A percentile compares a stretch with the other conserved stretches of the same genome.
Conservation (phyloP, 768 basidiomycete species). For the Suillus lakei region DNA sequence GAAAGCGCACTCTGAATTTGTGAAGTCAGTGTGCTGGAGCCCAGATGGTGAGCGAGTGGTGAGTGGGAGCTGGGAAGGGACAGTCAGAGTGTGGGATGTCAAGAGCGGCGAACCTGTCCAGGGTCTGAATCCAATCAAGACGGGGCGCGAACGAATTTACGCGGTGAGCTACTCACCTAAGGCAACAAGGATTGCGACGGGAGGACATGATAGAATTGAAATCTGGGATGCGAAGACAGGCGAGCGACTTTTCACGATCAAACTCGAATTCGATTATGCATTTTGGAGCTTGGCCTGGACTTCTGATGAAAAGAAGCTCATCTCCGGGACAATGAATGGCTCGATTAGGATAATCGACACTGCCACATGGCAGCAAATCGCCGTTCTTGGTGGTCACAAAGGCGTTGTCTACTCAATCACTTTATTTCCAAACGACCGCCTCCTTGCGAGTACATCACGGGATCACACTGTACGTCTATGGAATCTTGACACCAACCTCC, state of each 20-base stretch:
- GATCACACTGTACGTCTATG: conserved; percentile 11
- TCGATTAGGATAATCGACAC: not conserved
- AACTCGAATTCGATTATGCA: not conserved
- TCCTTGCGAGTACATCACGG: conserved; percentile 3
- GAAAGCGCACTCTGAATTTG: not conserved
- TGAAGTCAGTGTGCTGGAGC: not conserved
- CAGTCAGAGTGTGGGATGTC: conserved; percentile 4
- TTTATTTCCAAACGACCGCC: not conserved
- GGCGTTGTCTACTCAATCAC: not conserved
- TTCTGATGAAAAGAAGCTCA: not conserved
- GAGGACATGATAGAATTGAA: not conserved
- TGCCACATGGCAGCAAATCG: not conserved
- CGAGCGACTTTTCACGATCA: not conserved
- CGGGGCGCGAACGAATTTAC: accelerated
- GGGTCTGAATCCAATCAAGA: not conserved
- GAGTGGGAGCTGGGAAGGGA: conserved; percentile 15
- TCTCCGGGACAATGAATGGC: not conserved
- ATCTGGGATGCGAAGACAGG: not conserved
- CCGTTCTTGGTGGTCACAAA: not conserved
- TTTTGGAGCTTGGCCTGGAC: not conserved
- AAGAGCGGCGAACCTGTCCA: not conserved
- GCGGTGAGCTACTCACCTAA: not conserved
- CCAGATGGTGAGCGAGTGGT: conserved; percentile 16
- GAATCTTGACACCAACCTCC: conserved; percentile 1
- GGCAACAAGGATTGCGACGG: not conserved